Base-by-base conservation (phyloP, 768 basidiomycete genomes). In the Suillus americanus region DNA sequence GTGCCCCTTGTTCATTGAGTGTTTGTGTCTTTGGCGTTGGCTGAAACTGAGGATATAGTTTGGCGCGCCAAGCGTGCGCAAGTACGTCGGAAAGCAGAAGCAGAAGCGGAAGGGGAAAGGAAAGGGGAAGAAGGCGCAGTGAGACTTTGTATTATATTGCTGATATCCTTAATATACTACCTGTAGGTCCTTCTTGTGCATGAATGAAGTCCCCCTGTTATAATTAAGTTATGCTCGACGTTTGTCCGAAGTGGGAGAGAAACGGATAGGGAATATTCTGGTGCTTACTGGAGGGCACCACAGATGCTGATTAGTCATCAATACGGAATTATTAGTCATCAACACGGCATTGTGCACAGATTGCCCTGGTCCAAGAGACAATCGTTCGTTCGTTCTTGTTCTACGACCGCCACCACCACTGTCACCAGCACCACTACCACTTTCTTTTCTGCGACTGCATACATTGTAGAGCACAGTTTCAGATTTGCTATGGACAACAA, bases 11-110 rank as follows among this genome's bases (percentile, higher is more conserved):
- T 62, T 51, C 56, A 38, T 30, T 65, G 28, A 40, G 59, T 61
- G 51, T 23, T n/a, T 55, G 3, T 5, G 33, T 14, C 45, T 5
- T n/a, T 41, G 28, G 37, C 12, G 64, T 65, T 63, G 65, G 60
- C 51, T 69, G 65, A 71, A 38, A 64, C 45, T 61, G 35, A 64
- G 43, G 67, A 56, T 68, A 54, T 68, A 91, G 90, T 91, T 91
- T 76, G 90, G 89, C 25, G 69, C 89, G 51, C 89, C 89, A 13
- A 80, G 77, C 57, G 81, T 78, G 40, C 80, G 87, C 71, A 82
- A 79, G 65, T 89, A 86, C 69, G 72, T 88, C 51, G 73, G 76
- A 56, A 80, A 68, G 64, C 72, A 74, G 46, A 69, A 62, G 40
- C 79, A 73, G 48, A 69, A 63, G 53, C 78, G 75, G 64, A 74